A percentile compares a stretch with the other conserved stretches of the same genome.
Evolutionary conservation across 192 early-diverging fungal species (phyloP).

Genomic region (Backusella psychrophila): DNA sequence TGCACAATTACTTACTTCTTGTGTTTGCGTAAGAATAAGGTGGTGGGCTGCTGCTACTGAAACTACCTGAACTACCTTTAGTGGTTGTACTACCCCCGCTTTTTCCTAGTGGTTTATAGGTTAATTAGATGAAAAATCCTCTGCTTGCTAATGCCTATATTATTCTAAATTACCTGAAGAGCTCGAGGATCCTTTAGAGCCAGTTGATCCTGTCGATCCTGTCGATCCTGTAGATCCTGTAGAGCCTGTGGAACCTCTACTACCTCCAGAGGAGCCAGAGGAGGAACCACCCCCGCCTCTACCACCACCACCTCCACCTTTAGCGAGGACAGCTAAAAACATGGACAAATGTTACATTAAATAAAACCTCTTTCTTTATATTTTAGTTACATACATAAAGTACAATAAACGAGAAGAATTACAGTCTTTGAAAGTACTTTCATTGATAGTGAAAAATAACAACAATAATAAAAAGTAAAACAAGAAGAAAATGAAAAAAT

Average conservation of each 20-base stretch:
- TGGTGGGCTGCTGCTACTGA: background rate
- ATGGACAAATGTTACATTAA: background rate
- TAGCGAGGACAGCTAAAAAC: conserved; percentile 19
- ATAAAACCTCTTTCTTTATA: background rate
- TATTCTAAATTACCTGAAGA: background rate
- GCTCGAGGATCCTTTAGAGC: background rate
- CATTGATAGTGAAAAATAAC: background rate
- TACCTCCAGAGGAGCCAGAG: background rate
- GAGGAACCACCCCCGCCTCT: background rate
- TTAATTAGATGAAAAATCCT: background rate
- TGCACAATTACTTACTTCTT: background rate
- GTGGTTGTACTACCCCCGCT: background rate
- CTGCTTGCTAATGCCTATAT: background rate
- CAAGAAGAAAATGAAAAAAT: background rate
- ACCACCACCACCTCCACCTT: conserved; percentile 15
- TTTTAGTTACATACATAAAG: conserved; percentile 12
- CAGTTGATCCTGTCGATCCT: background rate
- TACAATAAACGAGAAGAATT: conserved; percentile 14
- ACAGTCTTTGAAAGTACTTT: background rate
- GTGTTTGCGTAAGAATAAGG: conserved; percentile 1
- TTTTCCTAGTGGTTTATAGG: background rate
- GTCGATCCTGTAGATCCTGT: background rate
- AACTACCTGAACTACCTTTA: conserved; percentile 30
- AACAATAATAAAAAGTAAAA: too few species aligned
- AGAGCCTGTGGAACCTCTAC: background rate